A percentile compares a stretch with the other conserved stretches of the same genome.
Evolutionary conservation across 73 alveolate species (phyloP).

Genomic region (Tetrahymena malaccensis): DNA sequence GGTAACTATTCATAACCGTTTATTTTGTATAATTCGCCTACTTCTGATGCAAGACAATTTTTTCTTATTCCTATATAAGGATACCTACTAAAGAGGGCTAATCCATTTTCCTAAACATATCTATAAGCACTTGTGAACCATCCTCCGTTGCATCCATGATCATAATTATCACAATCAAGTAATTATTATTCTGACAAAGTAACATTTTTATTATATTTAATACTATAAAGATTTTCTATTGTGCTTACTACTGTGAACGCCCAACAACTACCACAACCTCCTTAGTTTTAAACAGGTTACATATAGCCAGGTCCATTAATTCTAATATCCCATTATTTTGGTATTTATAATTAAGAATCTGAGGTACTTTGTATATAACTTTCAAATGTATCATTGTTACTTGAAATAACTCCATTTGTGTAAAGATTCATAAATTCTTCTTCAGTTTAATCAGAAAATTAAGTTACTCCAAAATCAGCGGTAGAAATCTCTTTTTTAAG

Average conservation of each 20-base stretch:
- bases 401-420: neutral
- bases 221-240: neutral
- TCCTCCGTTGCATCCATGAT: too few relatives aligned
- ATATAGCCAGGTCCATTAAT: neutral
- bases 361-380: neutral
- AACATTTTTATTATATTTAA: too few relatives aligned
- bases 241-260: neutral
- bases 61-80: too few relatives aligned
- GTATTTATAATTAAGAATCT: neutral
- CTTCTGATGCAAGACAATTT: too few relatives aligned
- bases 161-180: neutral
- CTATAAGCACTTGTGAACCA: neutral
- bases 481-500: neutral
- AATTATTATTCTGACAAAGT: neutral
- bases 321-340: too few relatives aligned
- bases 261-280: neutral
- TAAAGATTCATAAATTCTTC: neutral
- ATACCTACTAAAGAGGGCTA: too few relatives aligned
- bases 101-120: neutral
- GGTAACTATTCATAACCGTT: too few relatives aligned
- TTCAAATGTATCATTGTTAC: neutral
- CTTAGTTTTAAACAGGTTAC: neutral
- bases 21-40: too few relatives aligned
- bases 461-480: neutral
- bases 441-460: neutral